Percentiles rank a stretch among this genome's conserved stretches.
These are phyloP conservation scores for Collybia nuda DNA, from an alignment of 768 basidiomycete species.

Conservation along the genomic window DNA sequence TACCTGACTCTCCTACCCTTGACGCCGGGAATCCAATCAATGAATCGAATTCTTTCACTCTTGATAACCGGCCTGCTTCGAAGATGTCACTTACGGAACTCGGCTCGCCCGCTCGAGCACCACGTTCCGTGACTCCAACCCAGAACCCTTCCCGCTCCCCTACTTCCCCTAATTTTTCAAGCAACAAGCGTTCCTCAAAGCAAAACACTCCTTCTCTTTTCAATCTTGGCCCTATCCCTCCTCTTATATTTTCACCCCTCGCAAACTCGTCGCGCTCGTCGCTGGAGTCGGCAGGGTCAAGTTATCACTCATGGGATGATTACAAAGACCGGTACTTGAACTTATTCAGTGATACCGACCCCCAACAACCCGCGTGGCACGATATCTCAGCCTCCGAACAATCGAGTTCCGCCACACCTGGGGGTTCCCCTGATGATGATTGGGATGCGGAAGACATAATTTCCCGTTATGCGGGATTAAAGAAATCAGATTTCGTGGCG, in stretches of 20 bases:
- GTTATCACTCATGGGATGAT: conserved; percentile 80
- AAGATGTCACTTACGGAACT: conserved; percentile 51
- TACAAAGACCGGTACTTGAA: conserved; percentile 55
- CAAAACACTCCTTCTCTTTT: conserved; percentile 53
- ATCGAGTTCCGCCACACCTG: conserved; percentile 46
- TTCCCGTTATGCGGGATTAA: conserved; percentile 63
- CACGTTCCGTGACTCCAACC: conserved; percentile 70
- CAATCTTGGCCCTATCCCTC: conserved; percentile 49
- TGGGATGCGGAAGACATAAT: conserved; percentile 68
- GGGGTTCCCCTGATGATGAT: conserved; percentile 52
- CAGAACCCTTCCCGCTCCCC: conserved; percentile 55
- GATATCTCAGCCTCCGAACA: conserved; percentile 51
- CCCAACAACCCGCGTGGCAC: conserved; percentile 60
- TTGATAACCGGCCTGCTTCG: conserved; percentile 42
- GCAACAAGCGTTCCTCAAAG: conserved; percentile 52
- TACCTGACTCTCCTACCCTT: conserved; percentile 59
- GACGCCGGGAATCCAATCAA: conserved; percentile 33
- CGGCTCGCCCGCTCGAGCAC: conserved; percentile 41
- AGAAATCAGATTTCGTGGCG: conserved; percentile 63
- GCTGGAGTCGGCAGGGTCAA: conserved; percentile 77
- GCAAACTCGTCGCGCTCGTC: conserved; percentile 79
- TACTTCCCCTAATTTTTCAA: conserved; percentile 47
- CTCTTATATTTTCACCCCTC: conserved; percentile 67
- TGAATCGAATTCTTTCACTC: conserved; percentile 20
- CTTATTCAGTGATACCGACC: conserved; percentile 53